Conservation (phyloP, 164 flowering plant genomes). For the Magnolia officinalis region DNA sequence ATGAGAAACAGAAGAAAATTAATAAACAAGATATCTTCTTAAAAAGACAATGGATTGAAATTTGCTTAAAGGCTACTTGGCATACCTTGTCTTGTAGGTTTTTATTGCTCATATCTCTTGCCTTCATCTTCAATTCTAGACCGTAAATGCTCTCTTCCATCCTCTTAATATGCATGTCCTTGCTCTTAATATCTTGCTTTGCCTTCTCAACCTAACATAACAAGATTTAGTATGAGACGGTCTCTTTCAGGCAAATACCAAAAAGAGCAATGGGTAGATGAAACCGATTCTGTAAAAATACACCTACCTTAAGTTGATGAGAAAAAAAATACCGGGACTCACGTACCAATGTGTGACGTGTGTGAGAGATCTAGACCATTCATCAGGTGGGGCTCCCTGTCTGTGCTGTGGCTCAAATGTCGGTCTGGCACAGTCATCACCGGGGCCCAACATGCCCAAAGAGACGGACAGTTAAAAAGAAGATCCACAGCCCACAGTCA, state of each 20-base stretch:
- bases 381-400: too few species aligned
- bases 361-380: too few species aligned
- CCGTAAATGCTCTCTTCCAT: constrained; percentile 74
- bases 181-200: constrained; percentile 73
- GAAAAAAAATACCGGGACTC: not conserved
- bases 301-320: not conserved
- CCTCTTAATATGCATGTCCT: constrained; percentile 67
- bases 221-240: not conserved
- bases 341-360: too few species aligned
- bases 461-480: too few species aligned
- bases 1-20: not conserved
- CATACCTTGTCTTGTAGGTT: constrained; percentile 80
- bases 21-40: not conserved
- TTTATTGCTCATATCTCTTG: constrained; percentile 64
- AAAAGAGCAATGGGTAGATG: not conserved
- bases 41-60: not conserved
- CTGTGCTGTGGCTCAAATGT: too few species aligned
- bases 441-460: too few species aligned
- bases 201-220: constrained; percentile 62
- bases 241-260: not conserved
- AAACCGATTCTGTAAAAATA: not conserved
- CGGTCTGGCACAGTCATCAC: too few species aligned
- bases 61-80: not conserved
- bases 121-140: constrained; percentile 65
- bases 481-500: too few species aligned